phyloP scores from a whole-genome alignment of 176 grass and related monocot species.

The Rhynchospora tenuis region DNA sequence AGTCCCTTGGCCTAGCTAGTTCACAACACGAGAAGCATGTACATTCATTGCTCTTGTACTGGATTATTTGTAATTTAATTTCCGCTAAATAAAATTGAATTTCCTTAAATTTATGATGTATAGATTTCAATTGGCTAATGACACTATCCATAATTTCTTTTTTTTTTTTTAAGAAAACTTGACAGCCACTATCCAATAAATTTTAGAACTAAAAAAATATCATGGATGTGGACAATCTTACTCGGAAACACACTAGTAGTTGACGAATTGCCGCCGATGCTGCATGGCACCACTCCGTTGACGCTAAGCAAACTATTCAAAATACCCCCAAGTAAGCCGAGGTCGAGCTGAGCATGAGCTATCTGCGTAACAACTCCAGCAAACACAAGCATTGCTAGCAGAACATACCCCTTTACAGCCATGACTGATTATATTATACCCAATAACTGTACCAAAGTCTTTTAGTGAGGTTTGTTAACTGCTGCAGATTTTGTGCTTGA shows the following conservation, averaged over 20 bases:
- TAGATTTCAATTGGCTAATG: no score
- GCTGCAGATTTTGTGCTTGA: not conserved
- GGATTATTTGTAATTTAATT: no score
- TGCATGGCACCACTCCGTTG: conserved; percentile 48
- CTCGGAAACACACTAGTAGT: conserved; percentile 38
- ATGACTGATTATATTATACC: conserved; percentile 5
- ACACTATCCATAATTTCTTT: no score
- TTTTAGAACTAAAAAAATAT: no score
- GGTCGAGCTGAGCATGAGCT: conserved; percentile 23
- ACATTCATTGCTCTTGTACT: no score
- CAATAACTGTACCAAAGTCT: not conserved
- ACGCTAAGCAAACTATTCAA: not conserved
- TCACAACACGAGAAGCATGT: not conserved
- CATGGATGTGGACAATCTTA: conserved; percentile 11
- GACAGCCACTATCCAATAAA: no score
- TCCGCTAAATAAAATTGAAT: no score
- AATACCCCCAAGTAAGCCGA: not conserved
- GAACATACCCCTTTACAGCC: conserved; percentile 29
- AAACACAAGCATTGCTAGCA: conserved; percentile 6
- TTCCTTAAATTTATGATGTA: no score
- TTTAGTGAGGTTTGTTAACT: not conserved
- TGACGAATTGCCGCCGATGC: conserved; percentile 12
- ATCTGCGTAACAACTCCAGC: not conserved
- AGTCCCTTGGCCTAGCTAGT: not conserved
- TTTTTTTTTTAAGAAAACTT: no score